Evolutionary conservation across 2,329 filamentous ascomycete genomes (phyloP), one percentile per base, ranked within the genome.

Genomic region (Pseudogymnoascus sp.): DNA sequence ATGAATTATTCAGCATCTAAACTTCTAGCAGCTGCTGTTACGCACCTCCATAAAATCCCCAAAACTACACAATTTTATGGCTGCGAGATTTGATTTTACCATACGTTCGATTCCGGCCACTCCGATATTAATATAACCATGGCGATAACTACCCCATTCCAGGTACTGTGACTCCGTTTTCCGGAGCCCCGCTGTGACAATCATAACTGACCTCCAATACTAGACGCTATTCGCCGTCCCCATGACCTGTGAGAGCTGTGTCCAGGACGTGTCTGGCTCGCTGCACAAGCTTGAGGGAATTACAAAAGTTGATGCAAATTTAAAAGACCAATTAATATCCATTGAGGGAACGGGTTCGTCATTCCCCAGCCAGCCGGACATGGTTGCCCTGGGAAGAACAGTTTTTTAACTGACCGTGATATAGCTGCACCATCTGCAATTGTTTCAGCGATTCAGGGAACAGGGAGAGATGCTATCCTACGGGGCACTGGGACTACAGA

Each of bases 201-300:
- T 62, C 66, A 62, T 70, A 61, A 71, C 65, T 61, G 43, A 63
- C 41, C 36, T 60, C 16, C 37, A 28, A 36, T 48, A 54, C 16
- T 48, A 98, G 89, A 96, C 93, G 66, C 89, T 93, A 68, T 98
- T 98, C 77, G 92, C 93, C 68, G 95, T 98, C 70, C 93, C 92
- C 63, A 88, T 98, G 81, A 92, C 88, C 78, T 98, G 95, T 79
- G 89, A 96, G 71, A 81, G 84, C 73, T 98, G 95, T 79, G 86
- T 96, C 76, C 89, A 93, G 76, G 88, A 92, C 72, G 87, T 99
- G 75, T 92, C 92, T 72, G 84, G 85, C 68, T 87, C 91, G 60
- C 79, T 98, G 61, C 84, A 89, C 76, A 86, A 89, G 73, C 79
- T 98, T 48, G 81, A 85, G 72, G 92, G 93, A 45, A 90, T 98